phyloP scores from a whole-genome alignment of 2,329 filamentous ascomycete species.

The Incumbomyces lentus region DNA sequence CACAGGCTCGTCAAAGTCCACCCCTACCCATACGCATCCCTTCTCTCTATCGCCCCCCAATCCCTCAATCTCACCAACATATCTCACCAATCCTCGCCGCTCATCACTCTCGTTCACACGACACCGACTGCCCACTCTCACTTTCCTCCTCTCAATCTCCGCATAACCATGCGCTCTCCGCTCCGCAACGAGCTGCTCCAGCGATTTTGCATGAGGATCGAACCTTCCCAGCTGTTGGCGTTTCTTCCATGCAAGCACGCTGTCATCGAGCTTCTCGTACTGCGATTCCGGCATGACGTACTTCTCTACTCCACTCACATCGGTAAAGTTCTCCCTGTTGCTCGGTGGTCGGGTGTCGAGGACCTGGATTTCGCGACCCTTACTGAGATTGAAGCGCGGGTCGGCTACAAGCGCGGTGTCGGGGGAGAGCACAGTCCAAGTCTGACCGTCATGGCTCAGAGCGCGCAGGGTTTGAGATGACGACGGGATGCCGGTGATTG shows the following conservation, averaged over 20 bases:
- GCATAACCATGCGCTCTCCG: slow-evolving; percentile 47
- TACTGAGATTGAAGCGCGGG: slow-evolving; percentile 25
- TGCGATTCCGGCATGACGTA: slow-evolving; percentile 77
- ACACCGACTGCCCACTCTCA: slow-evolving; percentile 53
- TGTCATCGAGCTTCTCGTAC: slow-evolving; percentile 78
- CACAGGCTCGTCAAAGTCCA: slow-evolving; percentile 53
- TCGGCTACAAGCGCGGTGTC: slow-evolving; percentile 12
- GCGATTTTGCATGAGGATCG: slow-evolving; percentile 66
- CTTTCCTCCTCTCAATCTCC: slow-evolving; percentile 61
- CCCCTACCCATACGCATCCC: slow-evolving; percentile 20
- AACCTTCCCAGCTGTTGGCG: slow-evolving; percentile 92
- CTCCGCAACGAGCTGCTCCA: slow-evolving; percentile 58
- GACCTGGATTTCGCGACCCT: slow-evolving; percentile 36
- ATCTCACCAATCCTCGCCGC: slow-evolving; percentile 50
- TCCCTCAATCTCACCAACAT: slow-evolving; percentile 27
- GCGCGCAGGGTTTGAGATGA: slow-evolving; percentile 65
- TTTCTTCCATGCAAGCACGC: slow-evolving; percentile 91
- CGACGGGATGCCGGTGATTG: slow-evolving; percentile 83
- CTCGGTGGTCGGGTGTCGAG: slow-evolving; percentile 66
- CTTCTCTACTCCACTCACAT: slow-evolving; percentile 73
- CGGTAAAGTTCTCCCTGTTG: slow-evolving; percentile 66
- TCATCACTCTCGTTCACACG: slow-evolving; percentile 57
- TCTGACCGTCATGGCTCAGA: slow-evolving; percentile 34
- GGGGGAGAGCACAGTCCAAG: slow-evolving; percentile 10
- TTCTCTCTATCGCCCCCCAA: slow-evolving; percentile 18